Evolutionary conservation across 2,329 filamentous ascomycete species (phyloP).

Genomic region (Pseudogymnoascus sp.): DNA sequence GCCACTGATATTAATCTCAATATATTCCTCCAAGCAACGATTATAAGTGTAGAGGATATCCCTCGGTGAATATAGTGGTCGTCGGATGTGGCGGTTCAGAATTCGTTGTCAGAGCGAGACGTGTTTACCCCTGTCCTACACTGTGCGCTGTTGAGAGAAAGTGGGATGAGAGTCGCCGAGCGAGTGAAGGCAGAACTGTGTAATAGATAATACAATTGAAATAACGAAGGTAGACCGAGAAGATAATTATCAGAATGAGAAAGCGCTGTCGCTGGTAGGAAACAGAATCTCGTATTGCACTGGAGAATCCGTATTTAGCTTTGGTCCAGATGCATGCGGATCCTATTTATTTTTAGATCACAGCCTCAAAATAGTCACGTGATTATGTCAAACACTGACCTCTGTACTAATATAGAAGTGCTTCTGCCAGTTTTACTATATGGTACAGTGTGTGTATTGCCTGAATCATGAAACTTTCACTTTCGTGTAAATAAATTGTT

Average conservation of each 20-base stretch:
- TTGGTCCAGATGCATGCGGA: slow-evolving; percentile 3
- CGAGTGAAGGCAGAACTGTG: slow-evolving; percentile 9
- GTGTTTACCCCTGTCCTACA: slow-evolving; percentile 4
- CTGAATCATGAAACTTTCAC: not conserved
- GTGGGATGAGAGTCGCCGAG: not conserved
- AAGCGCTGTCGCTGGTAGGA: not conserved
- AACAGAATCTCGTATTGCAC: not conserved
- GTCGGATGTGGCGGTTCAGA: not conserved
- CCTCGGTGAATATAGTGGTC: not conserved
- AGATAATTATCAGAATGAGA: not conserved
- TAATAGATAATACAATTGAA: not conserved
- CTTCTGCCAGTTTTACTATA: not conserved
- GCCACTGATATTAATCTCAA: not conserved
- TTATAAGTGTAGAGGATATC: not conserved
- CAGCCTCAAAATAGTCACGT: not conserved
- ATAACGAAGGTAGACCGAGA: not conserved
- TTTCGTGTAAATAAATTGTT: not conserved
- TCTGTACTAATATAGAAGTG: not conserved
- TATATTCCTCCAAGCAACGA: not conserved
- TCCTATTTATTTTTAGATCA: slow-evolving; percentile 3
- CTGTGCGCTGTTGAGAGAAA: not conserved
- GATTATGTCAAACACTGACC: not conserved
- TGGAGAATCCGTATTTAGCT: slow-evolving; percentile 4
- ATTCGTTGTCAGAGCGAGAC: not conserved
- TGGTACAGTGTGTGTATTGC: not conserved